These are phyloP conservation scores for Solanum pimpinellifolium DNA, from an alignment of 257 asterid species.

Conservation along the genomic window DNA sequence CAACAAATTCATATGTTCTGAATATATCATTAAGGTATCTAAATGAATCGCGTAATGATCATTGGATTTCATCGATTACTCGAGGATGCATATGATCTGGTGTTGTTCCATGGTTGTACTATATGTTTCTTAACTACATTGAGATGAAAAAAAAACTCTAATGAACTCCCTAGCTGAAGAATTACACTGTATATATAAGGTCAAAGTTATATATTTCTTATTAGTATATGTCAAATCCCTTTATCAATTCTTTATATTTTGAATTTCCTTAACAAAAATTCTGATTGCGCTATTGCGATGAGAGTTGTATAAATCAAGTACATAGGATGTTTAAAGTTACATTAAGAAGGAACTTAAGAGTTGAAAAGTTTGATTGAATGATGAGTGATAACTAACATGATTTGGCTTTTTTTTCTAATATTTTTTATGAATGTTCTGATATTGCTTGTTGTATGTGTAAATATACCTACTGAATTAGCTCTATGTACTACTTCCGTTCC, in stretches of 20 bases:
- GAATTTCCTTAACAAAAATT: background rate
- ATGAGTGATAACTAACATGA: background rate
- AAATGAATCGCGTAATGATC: background rate
- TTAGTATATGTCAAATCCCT: background rate
- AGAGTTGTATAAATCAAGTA: background rate
- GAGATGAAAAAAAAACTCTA: background rate
- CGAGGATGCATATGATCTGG: background rate
- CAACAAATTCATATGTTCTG: background rate
- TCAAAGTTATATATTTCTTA: background rate
- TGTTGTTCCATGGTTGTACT: background rate
- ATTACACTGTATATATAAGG: background rate
- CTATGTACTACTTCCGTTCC: background rate
- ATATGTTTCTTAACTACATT: background rate
- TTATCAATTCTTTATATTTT: background rate
- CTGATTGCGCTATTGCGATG: background rate
- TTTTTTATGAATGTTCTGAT: background rate
- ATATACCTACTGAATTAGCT: background rate
- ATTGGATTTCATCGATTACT: background rate
- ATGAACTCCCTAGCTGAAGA: background rate
- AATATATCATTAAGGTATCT: background rate
- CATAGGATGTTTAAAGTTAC: background rate
- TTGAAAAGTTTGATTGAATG: background rate
- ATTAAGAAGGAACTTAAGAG: too few species aligned
- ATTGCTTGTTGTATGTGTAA: background rate
- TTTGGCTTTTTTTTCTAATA: too few species aligned